phyloP scores from a whole-genome alignment of 2,329 filamentous ascomycete species.

The Fusarium sp. region DNA sequence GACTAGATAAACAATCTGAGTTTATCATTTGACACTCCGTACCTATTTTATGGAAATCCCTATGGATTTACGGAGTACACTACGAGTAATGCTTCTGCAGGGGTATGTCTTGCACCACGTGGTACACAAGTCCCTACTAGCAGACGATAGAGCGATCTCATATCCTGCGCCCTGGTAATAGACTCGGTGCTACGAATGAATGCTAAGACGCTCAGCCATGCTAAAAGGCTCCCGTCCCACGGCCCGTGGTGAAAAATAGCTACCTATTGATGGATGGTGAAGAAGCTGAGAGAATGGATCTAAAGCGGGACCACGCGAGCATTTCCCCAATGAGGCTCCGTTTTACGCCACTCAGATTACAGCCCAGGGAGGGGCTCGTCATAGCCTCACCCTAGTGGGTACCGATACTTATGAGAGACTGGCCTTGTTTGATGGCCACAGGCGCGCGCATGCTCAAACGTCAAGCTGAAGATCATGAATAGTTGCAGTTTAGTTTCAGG shows the following conservation, averaged over 20 bases:
- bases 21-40: neutral
- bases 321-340: slow-evolving; percentile 45
- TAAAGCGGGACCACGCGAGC: slow-evolving; percentile 45
- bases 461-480: neutral
- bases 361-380: slow-evolving; percentile 9
- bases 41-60: no score
- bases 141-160: no score
- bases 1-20: neutral
- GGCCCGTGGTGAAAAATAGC: slow-evolving; percentile 10
- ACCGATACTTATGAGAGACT: slow-evolving; percentile 19
- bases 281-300: neutral
- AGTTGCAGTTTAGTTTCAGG: neutral
- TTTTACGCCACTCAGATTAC: slow-evolving; percentile 21
- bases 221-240: neutral
- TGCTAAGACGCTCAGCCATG: neutral
- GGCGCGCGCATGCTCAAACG: slow-evolving; percentile 43
- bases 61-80: no score
- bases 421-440: slow-evolving; percentile 6
- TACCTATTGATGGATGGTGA: neutral
- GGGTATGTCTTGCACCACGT: neutral
- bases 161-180: no score
- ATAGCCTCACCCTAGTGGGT: slow-evolving; percentile 30
- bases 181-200: no score
- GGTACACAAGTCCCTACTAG: no score
- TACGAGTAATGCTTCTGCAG: no score